Evolutionary conservation across 345 rosid species (phyloP).

Genomic region (Melaleuca alternifolia): DNA sequence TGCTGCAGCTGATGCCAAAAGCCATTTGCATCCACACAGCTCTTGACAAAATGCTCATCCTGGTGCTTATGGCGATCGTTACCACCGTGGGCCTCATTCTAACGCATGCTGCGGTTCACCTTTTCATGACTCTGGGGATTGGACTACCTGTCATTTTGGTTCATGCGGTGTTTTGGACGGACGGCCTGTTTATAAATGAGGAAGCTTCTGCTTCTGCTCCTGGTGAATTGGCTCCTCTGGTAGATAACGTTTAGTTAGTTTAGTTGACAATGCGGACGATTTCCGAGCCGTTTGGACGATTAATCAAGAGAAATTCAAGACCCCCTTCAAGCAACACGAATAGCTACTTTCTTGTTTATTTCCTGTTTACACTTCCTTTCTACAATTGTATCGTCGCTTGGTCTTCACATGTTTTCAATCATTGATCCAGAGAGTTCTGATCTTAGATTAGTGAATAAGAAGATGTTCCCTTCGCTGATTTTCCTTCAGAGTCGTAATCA

Average conservation of each 20-base stretch:
- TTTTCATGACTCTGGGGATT: slow-evolving; percentile 6
- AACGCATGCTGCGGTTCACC: slow-evolving; percentile 11
- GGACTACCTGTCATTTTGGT: slow-evolving; percentile 7
- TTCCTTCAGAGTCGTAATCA: background rate
- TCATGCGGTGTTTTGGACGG: slow-evolving; percentile 18
- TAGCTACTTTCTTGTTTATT: background rate
- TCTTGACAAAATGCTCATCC: slow-evolving; percentile 6
- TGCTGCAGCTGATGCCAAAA: slow-evolving; percentile 1
- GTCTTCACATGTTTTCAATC: background rate
- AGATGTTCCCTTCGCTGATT: background rate
- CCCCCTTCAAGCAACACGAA: background rate
- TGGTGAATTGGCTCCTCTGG: background rate
- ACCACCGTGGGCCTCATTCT: slow-evolving; percentile 2
- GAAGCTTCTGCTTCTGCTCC: background rate
- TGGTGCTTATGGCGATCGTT: background rate
- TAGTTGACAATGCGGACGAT: background rate
- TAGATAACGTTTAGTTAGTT: background rate
- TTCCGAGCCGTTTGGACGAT: background rate
- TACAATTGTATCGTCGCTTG: background rate
- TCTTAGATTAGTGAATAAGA: background rate
- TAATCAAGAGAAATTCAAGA: background rate
- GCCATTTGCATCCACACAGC: background rate
- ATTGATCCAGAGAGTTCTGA: background rate
- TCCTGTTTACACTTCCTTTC: background rate
- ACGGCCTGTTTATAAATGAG: background rate